A percentile compares a stretch with the other conserved stretches of the same genome.
These are phyloP conservation scores for Santalum album DNA, from an alignment of 164 flowering plant genomes.

Conservation along the genomic window DNA sequence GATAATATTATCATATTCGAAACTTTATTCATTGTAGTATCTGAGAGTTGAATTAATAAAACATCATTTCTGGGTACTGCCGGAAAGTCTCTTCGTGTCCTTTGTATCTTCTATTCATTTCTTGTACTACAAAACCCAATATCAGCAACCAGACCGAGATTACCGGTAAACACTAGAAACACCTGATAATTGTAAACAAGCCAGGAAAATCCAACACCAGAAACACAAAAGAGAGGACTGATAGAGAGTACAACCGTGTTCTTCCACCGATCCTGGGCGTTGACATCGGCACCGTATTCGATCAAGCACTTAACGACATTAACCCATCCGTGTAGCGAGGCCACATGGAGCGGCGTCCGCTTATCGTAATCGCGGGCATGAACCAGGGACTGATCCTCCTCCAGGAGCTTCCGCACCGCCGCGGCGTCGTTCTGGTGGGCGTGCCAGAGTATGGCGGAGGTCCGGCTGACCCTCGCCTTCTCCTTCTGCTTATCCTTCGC, in stretches of 20 bases:
- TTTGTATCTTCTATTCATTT: no score
- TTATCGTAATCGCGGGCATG: conserved; percentile 81
- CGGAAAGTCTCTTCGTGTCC: no score
- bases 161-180: no score
- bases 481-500: conserved; percentile 60
- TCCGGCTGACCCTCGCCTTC: conserved; percentile 78
- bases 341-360: conserved; percentile 92
- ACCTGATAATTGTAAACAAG: no score
- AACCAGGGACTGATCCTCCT: conserved; percentile 77
- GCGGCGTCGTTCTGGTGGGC: conserved; percentile 89
- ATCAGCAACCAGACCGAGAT: no score
- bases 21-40: no score
- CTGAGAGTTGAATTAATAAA: no score
- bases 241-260: conserved; percentile 53
- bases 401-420: conserved; percentile 82
- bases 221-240: no score
- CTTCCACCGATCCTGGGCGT: conserved; percentile 98
- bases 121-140: no score
- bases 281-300: conserved; percentile 83
- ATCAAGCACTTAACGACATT: conserved; percentile 82
- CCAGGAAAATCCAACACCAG: no score
- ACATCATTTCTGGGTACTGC: no score
- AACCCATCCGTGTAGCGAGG: conserved; percentile 90
- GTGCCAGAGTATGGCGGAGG: conserved; percentile 90
- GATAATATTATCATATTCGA: no score